A percentile compares a stretch with the other conserved stretches of the same genome.
Conservation (phyloP, 2,329 filamentous ascomycete genomes). For the Chrysoporthe austroafricana region DNA sequence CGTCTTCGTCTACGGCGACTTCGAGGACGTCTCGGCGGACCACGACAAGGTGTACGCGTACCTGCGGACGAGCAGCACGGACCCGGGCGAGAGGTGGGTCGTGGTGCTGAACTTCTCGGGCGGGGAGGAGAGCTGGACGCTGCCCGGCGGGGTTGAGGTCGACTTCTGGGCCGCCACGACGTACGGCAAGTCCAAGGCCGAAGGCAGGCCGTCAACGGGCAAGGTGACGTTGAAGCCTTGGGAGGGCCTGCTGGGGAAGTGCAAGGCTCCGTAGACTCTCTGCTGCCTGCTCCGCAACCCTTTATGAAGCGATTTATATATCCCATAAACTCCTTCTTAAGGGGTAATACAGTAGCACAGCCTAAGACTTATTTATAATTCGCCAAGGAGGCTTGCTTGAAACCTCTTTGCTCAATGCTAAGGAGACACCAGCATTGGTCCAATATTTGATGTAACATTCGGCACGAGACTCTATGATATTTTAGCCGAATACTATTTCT, state of each 20-base stretch:
- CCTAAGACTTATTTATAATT: too few relatives aligned
- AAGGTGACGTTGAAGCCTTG: constrained; percentile 34
- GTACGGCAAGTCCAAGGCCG: constrained; percentile 32
- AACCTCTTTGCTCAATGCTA: too few relatives aligned
- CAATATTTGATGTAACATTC: too few relatives aligned
- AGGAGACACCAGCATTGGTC: too few relatives aligned
- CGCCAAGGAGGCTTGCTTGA: background rate
- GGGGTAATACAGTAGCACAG: too few relatives aligned
- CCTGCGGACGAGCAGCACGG: constrained; percentile 31
- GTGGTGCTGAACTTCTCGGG: constrained; percentile 38
- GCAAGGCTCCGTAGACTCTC: constrained; percentile 1
- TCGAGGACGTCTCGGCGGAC: constrained; percentile 35
- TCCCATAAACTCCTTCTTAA: background rate
- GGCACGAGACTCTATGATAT: too few relatives aligned
- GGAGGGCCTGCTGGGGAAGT: constrained; percentile 35
- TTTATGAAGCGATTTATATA: background rate
- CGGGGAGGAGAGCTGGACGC: constrained; percentile 33
- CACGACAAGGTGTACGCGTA: constrained; percentile 31
- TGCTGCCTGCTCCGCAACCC: background rate
- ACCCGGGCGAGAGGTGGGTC: constrained; percentile 35
- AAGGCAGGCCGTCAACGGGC: constrained; percentile 30
- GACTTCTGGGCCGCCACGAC: constrained; percentile 33
- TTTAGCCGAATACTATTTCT: too few relatives aligned
- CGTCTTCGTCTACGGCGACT: constrained; percentile 68
- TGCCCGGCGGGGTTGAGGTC: constrained; percentile 32